Base-by-base conservation (phyloP, 441 rosid species). In the Geranium incanum region DNA sequence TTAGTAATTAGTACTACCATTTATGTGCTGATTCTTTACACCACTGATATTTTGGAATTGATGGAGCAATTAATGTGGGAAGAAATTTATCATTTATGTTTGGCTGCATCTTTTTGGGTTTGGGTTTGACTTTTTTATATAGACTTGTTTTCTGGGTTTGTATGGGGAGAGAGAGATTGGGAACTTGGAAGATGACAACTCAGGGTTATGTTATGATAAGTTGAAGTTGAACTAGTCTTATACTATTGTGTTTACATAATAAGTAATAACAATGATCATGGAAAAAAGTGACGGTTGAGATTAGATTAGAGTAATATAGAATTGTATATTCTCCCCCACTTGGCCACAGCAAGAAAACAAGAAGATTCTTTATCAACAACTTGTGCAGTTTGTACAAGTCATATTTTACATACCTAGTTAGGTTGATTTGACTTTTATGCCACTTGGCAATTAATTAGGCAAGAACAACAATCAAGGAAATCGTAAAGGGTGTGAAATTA, bases 261-360 rank as follows among this genome's bases (percentile, higher is more conserved):
- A 45, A 45, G 33, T 2, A 28, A 28, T 28, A 28, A 28, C 33
- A 28, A 28, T 28, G 33, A 28, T 28, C 33, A 28, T 45, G 1
- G 11, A 45, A 45, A 45, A 7, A 45, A 0, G 2, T 45, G 52
- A 45, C 9, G 9, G 12, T 45, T 9, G 52, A 7, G 52, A 45
- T 45, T 41, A 41, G 48, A 6, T 28, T 28, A 28, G 48, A 41
- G 11, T 41, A 6, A 6, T 41, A 13, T n/a, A 55, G 62, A 16
- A 13, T 55, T 48, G 15, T n/a, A 57, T 57, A 57, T 57, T 57
- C 63, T 15, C 7, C 63, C 63, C 63, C 33, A 57, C 63, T 57
- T 57, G 63, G 63, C 23, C 63, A 9, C 52, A 45, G 12, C 52
- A 11, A 57, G 3, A 57, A 57, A 16, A 28, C 6, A 15, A 57